Base-by-base conservation (phyloP, 2,329 filamentous ascomycete genomes). In the Calonectria pseudoreteaudii region DNA sequence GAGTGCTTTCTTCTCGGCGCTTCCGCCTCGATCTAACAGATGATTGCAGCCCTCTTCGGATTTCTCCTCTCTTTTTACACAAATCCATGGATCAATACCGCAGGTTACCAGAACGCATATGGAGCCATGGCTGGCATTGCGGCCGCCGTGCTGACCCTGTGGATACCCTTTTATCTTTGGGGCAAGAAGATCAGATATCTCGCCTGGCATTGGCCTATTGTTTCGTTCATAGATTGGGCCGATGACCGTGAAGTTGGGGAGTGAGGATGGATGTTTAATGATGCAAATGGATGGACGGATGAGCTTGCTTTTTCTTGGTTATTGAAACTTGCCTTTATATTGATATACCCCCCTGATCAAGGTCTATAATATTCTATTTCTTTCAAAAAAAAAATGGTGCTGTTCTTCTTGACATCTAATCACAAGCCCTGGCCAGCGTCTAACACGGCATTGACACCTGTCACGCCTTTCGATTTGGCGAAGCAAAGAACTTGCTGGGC, bases 51-150 rank as follows among this genome's bases (percentile, higher is more conserved):
- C 20, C 80, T 87, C 10, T 91, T 92, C 77, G 90, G 89, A 6
- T 92, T 92, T 79, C 82, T 91, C 1, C 84, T 92, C 1, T 90
- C 87, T 0, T 92, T 92, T 78, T 91, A 91, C 79, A 91, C 89
- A 1, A 92, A 92, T 77, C 86, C 88, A 0, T 92, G 90, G 90
- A 86, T 92, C 47, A 81, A 84, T 9, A 36, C 84, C 70, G 81
- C 81, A 1, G 90, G 90, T 0, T 91, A 91, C 76, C 74, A 83
- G 16, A 82, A 85, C 44, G 87, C 90, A 3, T 92, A 87, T 74
- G 89, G 90, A 4, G 84, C 86, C n/a, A 91, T 92, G 90, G 90
- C 89, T 10, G 89, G 86, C 14, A 91, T 91, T 58, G 83, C 86
- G 13, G 86, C 84, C 16, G 83, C 77, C 18, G 81, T 91, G 4